Conservation (phyloP, 2,329 filamentous ascomycete genomes). For the Botrytis tulipae region DNA sequence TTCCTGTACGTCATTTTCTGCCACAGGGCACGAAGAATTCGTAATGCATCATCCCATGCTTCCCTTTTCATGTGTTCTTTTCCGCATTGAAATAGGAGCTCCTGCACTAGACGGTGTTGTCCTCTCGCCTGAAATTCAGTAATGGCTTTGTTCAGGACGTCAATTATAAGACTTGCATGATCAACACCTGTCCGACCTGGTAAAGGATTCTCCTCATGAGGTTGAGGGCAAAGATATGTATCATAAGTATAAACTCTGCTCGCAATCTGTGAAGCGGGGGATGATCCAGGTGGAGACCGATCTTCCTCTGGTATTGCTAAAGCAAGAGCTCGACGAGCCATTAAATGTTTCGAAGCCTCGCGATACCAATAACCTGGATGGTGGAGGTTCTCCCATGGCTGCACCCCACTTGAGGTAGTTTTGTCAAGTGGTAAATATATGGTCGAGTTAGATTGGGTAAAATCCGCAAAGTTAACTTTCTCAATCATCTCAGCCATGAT, state of each 20-base stretch:
- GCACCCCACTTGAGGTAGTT: slow-evolving; percentile 50
- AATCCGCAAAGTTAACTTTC: slow-evolving; percentile 51
- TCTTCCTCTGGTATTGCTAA: slow-evolving; percentile 59
- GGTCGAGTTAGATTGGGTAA: slow-evolving; percentile 45
- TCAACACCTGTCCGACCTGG: slow-evolving; percentile 49
- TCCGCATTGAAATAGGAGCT: slow-evolving; percentile 55
- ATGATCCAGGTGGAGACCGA: slow-evolving; percentile 49
- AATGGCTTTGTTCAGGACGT: slow-evolving; percentile 51
- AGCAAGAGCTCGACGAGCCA: slow-evolving; percentile 53
- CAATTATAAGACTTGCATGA: slow-evolving; percentile 55
- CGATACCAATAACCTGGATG: slow-evolving; percentile 68
- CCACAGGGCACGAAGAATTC: slow-evolving; percentile 57
- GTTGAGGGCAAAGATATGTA: slow-evolving; percentile 64
- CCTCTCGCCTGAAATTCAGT: slow-evolving; percentile 53
- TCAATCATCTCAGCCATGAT: slow-evolving; percentile 62
- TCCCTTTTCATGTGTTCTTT: slow-evolving; percentile 52
- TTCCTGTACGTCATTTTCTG: slow-evolving; percentile 53
- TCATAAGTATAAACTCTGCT: slow-evolving; percentile 59
- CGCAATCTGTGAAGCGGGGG: slow-evolving; percentile 47
- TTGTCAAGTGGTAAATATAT: slow-evolving; percentile 60
- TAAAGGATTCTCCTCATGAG: slow-evolving; percentile 58
- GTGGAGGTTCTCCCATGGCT: slow-evolving; percentile 63
- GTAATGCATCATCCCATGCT: slow-evolving; percentile 54
- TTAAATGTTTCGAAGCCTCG: slow-evolving; percentile 56
- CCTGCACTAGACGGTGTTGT: slow-evolving; percentile 54